phyloP scores from a whole-genome alignment of 108 stramenopile genomes.

The Discostella stelligeroides region DNA sequence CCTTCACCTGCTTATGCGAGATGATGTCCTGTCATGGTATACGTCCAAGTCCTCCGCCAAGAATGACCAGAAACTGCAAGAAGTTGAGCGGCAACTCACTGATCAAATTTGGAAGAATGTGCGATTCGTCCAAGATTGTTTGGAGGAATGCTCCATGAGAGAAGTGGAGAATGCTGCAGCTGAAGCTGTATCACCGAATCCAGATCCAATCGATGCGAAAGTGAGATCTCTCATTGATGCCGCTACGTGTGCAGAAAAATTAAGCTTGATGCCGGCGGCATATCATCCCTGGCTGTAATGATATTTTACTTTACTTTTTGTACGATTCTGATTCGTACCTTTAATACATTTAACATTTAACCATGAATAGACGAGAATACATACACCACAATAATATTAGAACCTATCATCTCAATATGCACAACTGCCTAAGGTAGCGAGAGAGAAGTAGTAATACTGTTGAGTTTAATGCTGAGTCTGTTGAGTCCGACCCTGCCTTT shows the following conservation, averaged over 20 bases:
- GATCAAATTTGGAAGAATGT: slow-evolving; percentile 82
- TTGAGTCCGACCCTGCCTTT: too few species aligned
- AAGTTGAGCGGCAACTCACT: slow-evolving; percentile 76
- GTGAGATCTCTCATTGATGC: slow-evolving; percentile 61
- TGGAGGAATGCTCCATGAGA: slow-evolving; percentile 62
- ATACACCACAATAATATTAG: too few species aligned
- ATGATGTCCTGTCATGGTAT: slow-evolving; percentile 87
- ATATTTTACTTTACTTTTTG: neutral
- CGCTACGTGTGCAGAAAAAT: slow-evolving; percentile 61
- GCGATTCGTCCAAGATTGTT: slow-evolving; percentile 52
- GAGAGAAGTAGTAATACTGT: too few species aligned
- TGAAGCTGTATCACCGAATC: slow-evolving; percentile 28
- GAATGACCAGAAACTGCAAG: slow-evolving; percentile 78
- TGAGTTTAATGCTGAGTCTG: too few species aligned
- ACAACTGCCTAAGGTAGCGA: too few species aligned
- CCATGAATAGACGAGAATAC: too few species aligned
- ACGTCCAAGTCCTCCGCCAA: slow-evolving; percentile 73
- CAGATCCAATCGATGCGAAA: slow-evolving; percentile 60
- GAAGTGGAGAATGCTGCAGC: slow-evolving; percentile 30
- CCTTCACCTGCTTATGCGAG: slow-evolving; percentile 72
- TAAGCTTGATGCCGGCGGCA: slow-evolving; percentile 68
- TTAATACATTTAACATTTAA: too few species aligned
- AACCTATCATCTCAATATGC: too few species aligned
- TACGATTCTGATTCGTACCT: neutral
- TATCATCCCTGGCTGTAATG: slow-evolving; percentile 78